Evolutionary conservation across 2,329 filamentous ascomycete genomes (phyloP), one percentile per base, ranked within the genome.

Genomic region (Colletotrichum gigasporum): DNA sequence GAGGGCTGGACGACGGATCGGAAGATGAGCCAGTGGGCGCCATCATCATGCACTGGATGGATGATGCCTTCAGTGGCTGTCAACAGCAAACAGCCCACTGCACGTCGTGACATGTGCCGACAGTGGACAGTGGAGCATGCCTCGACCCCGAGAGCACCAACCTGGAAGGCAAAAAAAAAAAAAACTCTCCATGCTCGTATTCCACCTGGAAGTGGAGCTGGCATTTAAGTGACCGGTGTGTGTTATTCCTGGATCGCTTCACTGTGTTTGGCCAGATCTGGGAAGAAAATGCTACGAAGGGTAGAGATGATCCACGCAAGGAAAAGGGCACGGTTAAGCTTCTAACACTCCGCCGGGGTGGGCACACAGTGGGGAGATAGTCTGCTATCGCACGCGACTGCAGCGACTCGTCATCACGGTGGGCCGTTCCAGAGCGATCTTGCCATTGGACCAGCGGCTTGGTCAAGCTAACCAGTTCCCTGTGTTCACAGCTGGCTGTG

Each of bases 231-330:
- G 52, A 56, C 12, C 14, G 39, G 8, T 41, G 45, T 32, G 39
- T 42, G 61, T 54, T 64, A 64, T 64, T 64, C 48, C 55, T 64
- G 48, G 61, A 61, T 64, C 41, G 28, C 34, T 26, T n/a, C n/a
- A n/a, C n/a, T n/a, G n/a, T n/a, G n/a, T n/a, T 41, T 42, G 60
- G 60, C 60, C 30, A 63, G 60, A 63, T 59, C 60, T 64, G 41
- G 14, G 18, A 18, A 37, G 16, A n/a, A 30, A 44, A 30, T 24
- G 53, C 35, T 5, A 35, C 41, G 12, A 53, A 54, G 41, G 35
- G 28, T 28, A 32, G 34, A 37, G 10, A 26, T 50, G 61, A 64
- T 64, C 61, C 48, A 61, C 56, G 56, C 61, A 54, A 50, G 61
- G 61, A 60, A 44, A 30, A 11, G 42, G 42, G n/a, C 30, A 14